These are phyloP conservation scores for Sanghuangporus baumii DNA, from an alignment of 1,284 basidiomycete species.

Conservation along the genomic window DNA sequence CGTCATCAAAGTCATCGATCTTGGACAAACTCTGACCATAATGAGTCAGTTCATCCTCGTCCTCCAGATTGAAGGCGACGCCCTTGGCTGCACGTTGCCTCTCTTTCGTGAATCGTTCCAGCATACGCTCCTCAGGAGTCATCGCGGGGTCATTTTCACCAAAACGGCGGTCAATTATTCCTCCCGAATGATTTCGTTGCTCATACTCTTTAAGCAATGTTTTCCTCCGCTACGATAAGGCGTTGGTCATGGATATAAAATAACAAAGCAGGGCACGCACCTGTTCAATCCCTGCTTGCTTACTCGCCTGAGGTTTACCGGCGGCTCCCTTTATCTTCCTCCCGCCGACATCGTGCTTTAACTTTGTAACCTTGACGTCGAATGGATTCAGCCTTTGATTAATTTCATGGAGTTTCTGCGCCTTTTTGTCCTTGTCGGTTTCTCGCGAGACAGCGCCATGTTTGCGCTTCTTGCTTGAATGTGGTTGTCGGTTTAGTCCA, in stretches of 20 bases:
- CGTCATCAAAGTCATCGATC: slow-evolving; percentile 82
- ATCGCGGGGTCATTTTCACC: slow-evolving; percentile 92
- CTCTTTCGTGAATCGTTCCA: slow-evolving; percentile 94
- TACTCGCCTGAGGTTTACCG: slow-evolving; percentile 82
- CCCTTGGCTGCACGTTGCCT: slow-evolving; percentile 76
- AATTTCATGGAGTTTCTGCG: slow-evolving; percentile 81
- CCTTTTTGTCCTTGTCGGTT: slow-evolving; percentile 74
- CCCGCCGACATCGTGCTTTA: slow-evolving; percentile 91
- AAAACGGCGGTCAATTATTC: slow-evolving; percentile 91
- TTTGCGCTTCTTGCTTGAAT: slow-evolving; percentile 66
- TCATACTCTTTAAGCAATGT: slow-evolving; percentile 86
- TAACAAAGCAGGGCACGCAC: slow-evolving; percentile 38
- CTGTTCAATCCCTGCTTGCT: slow-evolving; percentile 87
- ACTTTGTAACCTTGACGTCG: slow-evolving; percentile 84
- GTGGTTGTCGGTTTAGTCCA: slow-evolving; percentile 59
- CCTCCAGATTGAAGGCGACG: slow-evolving; percentile 86
- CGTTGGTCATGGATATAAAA: not conserved
- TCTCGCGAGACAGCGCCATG: slow-evolving; percentile 49
- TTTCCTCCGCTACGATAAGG: slow-evolving; percentile 64
- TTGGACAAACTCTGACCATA: slow-evolving; percentile 86
- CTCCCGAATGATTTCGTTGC: slow-evolving; percentile 73
- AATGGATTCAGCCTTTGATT: slow-evolving; percentile 88
- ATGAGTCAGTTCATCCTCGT: slow-evolving; percentile 88
- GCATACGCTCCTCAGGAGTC: slow-evolving; percentile 93
- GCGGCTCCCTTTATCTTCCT: slow-evolving; percentile 78